A percentile compares a stretch with the other conserved stretches of the same genome.
Evolutionary conservation across 2,329 filamentous ascomycete species (phyloP).

Genomic region (Orbilia ellipsospora): DNA sequence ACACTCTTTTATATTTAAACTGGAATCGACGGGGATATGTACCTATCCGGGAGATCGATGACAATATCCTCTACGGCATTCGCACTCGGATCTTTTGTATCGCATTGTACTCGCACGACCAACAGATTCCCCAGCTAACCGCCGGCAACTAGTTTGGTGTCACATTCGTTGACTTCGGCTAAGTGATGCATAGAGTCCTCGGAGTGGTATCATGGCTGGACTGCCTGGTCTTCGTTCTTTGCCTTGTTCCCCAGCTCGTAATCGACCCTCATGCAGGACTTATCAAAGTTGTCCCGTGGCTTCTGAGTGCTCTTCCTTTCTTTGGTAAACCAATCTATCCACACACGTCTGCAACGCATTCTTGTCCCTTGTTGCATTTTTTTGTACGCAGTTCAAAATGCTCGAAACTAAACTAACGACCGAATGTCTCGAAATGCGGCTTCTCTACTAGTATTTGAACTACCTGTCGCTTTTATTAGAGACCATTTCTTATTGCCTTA

Average conservation of each 20-base stretch:
- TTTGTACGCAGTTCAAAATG: neutral
- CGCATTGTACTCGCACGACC: too few species aligned
- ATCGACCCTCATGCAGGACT: slow-evolving; percentile 71
- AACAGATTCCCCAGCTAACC: too few species aligned
- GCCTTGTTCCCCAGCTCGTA: slow-evolving; percentile 77
- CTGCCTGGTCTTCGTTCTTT: slow-evolving; percentile 77
- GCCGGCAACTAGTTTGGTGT: too few species aligned
- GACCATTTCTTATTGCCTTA: slow-evolving; percentile 69
- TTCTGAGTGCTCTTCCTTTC: slow-evolving; percentile 74
- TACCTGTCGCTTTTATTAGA: slow-evolving; percentile 71
- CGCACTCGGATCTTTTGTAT: too few species aligned
- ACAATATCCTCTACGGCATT: too few species aligned
- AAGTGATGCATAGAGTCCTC: slow-evolving; percentile 72
- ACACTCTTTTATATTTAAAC: neutral
- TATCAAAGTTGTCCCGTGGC: slow-evolving; percentile 69
- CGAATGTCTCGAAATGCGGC: neutral
- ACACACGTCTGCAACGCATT: slow-evolving; percentile 7
- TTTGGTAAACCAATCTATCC: slow-evolving; percentile 68
- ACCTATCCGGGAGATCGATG: too few species aligned
- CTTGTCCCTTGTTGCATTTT: slow-evolving; percentile 34
- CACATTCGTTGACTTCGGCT: too few species aligned
- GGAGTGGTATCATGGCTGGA: slow-evolving; percentile 79
- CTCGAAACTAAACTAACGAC: neutral
- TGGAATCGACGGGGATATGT: neutral
- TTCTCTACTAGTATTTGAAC: slow-evolving; percentile 66